Conservation (phyloP, 345 rosid species). For the Hibiscus mutabilis region DNA sequence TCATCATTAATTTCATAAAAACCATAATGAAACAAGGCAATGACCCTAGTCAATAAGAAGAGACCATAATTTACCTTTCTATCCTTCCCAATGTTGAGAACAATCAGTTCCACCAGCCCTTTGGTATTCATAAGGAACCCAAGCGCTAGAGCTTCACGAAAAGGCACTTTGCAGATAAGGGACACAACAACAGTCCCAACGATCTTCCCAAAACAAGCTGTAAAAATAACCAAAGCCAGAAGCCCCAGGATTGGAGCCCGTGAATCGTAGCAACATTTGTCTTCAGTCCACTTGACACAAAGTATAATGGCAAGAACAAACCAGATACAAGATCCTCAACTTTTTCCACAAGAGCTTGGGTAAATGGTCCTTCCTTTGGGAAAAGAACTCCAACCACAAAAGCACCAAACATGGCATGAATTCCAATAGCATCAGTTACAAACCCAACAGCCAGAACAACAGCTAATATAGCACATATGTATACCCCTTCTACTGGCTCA, state of each 20-base stretch:
- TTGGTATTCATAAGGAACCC: slow-evolving; percentile 84
- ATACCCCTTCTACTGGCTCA: slow-evolving; percentile 53
- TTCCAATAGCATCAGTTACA: slow-evolving; percentile 60
- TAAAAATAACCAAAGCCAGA: slow-evolving; percentile 51
- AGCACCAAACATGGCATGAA: slow-evolving; percentile 76
- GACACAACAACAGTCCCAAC: slow-evolving; percentile 51
- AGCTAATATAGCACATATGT: slow-evolving; percentile 50
- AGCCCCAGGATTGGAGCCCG: slow-evolving; percentile 66
- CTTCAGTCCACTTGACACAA: slow-evolving; percentile 76
- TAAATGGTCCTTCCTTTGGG: slow-evolving; percentile 70
- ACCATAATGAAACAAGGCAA: not conserved
- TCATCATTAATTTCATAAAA: not conserved
- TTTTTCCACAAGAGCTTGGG: slow-evolving; percentile 55
- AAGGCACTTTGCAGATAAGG: slow-evolving; percentile 35
- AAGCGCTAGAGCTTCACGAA: slow-evolving; percentile 45
- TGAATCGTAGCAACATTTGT: slow-evolving; percentile 53
- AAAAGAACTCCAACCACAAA: slow-evolving; percentile 63
- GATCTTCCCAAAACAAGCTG: slow-evolving; percentile 70
- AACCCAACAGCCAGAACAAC: slow-evolving; percentile 55
- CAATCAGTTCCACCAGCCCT: slow-evolving; percentile 85
- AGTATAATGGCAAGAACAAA: slow-evolving; percentile 61
- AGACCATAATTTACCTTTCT: slow-evolving; percentile 35
- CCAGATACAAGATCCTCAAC: slow-evolving; percentile 79
- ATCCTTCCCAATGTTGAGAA: slow-evolving; percentile 79
- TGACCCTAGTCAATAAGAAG: not conserved